Evolutionary conservation across 345 rosid genomes (phyloP).

Genomic region (Hypericum androsaemum): DNA sequence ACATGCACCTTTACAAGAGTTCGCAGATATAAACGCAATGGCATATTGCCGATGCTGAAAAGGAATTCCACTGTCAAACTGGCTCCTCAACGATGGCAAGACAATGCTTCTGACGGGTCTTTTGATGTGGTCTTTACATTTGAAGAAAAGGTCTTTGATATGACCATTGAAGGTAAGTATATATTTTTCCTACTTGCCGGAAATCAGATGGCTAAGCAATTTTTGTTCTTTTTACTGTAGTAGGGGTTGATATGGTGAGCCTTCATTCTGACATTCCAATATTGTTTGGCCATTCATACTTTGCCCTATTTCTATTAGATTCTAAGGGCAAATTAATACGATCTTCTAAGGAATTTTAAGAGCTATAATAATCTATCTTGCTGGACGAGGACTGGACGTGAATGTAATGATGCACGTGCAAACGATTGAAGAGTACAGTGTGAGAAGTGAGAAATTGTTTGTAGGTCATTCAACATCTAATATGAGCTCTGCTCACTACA

Average conservation of each 20-base stretch:
- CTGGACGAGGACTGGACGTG: too few relatives aligned
- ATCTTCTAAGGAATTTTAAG: too few relatives aligned
- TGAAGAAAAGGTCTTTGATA: conserved; percentile 92
- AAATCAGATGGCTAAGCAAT: not conserved
- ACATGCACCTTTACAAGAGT: conserved; percentile 10
- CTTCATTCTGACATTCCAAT: too few relatives aligned
- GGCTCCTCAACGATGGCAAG: conserved; percentile 97
- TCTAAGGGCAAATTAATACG: too few relatives aligned
- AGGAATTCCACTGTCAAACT: conserved; percentile 64
- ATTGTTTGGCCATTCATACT: too few relatives aligned
- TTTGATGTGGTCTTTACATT: conserved; percentile 73
- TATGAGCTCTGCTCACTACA: too few relatives aligned
- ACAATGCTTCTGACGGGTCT: conserved; percentile 75
- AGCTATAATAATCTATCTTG: too few relatives aligned
- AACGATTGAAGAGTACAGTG: too few relatives aligned
- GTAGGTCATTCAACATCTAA: too few relatives aligned
- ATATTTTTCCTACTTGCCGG: not conserved
- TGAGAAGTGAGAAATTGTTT: too few relatives aligned
- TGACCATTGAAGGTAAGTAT: conserved; percentile 66
- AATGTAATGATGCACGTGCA: too few relatives aligned
- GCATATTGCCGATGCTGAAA: conserved; percentile 90
- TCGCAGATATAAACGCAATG: conserved; percentile 80
- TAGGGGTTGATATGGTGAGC: not conserved
- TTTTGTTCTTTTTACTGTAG: not conserved
- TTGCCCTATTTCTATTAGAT: too few relatives aligned